Percentiles rank a stretch among this genome's conserved stretches.
phyloP scores from a whole-genome alignment of 129 eudicot species.

The Glebionis coronaria region DNA sequence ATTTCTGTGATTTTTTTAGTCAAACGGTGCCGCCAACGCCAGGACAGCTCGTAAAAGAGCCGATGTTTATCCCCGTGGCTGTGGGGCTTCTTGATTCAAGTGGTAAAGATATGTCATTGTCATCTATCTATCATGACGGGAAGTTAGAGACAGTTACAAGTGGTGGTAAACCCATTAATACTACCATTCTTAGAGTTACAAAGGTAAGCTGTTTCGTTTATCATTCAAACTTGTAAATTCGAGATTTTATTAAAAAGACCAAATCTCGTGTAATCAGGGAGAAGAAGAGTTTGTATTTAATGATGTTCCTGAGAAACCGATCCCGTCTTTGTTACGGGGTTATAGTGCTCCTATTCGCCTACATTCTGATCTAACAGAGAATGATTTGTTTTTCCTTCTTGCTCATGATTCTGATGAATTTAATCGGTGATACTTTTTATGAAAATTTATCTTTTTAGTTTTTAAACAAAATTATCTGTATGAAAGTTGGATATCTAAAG shows the following conservation, averaged over 20 bases:
- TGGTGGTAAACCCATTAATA: constrained; percentile 46
- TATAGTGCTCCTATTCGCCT: constrained; percentile 92
- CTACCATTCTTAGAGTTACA: constrained; percentile 80
- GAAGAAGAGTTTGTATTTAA: constrained; percentile 87
- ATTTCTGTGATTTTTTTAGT: constrained; percentile 31
- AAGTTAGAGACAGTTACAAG: constrained; percentile 48
- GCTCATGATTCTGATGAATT: constrained; percentile 98
- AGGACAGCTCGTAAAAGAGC: constrained; percentile 88
- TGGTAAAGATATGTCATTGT: constrained; percentile 82
- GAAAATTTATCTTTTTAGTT: background rate
- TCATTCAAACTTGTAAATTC: too few relatives aligned
- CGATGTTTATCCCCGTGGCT: constrained; percentile 94
- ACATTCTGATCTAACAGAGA: constrained; percentile 79
- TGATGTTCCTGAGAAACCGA: constrained; percentile 64
- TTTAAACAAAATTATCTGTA: background rate
- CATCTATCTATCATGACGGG: constrained; percentile 67
- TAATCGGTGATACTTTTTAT: constrained; percentile 54
- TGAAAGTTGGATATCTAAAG: too few relatives aligned
- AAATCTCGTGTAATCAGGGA: constrained; percentile 37
- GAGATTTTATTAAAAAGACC: too few relatives aligned
- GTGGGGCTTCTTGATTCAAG: constrained; percentile 69
- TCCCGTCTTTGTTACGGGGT: constrained; percentile 85
- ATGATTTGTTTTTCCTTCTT: constrained; percentile 78
- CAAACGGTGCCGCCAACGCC: constrained; percentile 94
- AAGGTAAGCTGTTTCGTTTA: constrained; percentile 45